These are phyloP conservation scores for Aspergillus incahuasiensis DNA, from an alignment of 495 filamentous ascomycete genomes.

Conservation along the genomic window DNA sequence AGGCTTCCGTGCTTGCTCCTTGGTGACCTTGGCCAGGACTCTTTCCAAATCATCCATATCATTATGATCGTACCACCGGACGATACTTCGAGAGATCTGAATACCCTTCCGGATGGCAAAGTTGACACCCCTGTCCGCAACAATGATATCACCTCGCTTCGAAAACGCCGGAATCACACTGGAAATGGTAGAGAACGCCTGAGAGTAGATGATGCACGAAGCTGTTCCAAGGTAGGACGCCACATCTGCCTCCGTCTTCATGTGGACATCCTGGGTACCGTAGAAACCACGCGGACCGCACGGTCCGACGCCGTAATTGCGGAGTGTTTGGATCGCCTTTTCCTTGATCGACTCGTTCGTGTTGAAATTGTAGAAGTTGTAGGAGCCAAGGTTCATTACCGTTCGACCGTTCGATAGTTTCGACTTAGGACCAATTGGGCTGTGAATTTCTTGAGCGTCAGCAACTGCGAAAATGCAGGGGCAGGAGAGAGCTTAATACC, in stretches of 20 bases:
- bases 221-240: slow-evolving; percentile 80
- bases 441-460: slow-evolving; percentile 27
- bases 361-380: slow-evolving; percentile 96
- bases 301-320: slow-evolving; percentile 92
- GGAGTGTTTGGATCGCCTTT: slow-evolving; percentile 86
- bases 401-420: slow-evolving; percentile 87
- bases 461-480: background rate
- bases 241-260: slow-evolving; percentile 93
- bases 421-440: slow-evolving; percentile 82
- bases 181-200: slow-evolving; percentile 91
- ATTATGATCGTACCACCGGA: slow-evolving; percentile 94
- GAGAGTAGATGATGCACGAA: slow-evolving; percentile 88
- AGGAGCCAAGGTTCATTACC: slow-evolving; percentile 86
- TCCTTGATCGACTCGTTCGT: slow-evolving; percentile 88
- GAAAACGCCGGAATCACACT: slow-evolving; percentile 93
- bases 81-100: slow-evolving; percentile 83
- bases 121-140: slow-evolving; percentile 93
- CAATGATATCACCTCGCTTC: slow-evolving; percentile 96
- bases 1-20: slow-evolving; percentile 83
- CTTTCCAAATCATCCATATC: slow-evolving; percentile 90
- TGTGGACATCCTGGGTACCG: slow-evolving; percentile 96
- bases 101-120: slow-evolving; percentile 92
- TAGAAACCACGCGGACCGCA: slow-evolving; percentile 98
- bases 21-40: slow-evolving; percentile 76
- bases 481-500: slow-evolving; percentile 46